phyloP scores from a whole-genome alignment of 148 eudicot genomes.

The Silene uniflora region DNA sequence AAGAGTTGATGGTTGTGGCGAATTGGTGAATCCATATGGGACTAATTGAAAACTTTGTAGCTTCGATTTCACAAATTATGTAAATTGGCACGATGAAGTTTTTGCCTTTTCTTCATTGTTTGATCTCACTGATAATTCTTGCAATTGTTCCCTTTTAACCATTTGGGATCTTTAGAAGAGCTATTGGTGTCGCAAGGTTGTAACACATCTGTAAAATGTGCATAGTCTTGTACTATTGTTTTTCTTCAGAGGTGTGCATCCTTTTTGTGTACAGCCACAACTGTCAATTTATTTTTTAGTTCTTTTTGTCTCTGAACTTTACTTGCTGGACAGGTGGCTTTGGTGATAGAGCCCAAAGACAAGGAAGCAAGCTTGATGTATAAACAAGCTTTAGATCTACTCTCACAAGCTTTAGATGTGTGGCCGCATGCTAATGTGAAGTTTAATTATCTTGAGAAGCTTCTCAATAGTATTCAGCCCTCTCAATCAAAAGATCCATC shows the following conservation, averaged over 20 bases:
- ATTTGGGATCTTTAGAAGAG: no score
- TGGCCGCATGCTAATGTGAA: constrained; percentile 99
- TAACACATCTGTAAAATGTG: no score
- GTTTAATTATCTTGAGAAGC: constrained; percentile 95
- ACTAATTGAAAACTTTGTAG: background rate
- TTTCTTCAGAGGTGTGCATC: background rate
- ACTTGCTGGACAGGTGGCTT: constrained; percentile 56
- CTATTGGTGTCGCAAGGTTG: no score
- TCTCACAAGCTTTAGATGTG: constrained; percentile 96
- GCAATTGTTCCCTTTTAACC: background rate
- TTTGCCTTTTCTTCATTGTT: background rate
- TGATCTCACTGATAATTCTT: background rate
- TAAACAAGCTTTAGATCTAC: constrained; percentile 86
- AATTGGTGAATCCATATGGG: background rate
- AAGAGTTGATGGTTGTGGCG: background rate
- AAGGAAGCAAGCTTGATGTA: constrained; percentile 96
- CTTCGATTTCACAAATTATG: background rate
- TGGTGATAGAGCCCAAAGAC: constrained; percentile 99
- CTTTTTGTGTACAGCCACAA: background rate
- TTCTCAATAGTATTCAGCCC: constrained; percentile 81
- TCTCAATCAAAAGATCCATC: constrained; percentile 98
- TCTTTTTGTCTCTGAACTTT: background rate
- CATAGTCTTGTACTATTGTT: no score
- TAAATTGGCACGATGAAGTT: background rate
- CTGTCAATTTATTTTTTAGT: background rate